A percentile compares a stretch with the other conserved stretches of the same genome.
phyloP scores from a whole-genome alignment of 2,329 filamentous ascomycete genomes.

The Cytospora schulzeri region DNA sequence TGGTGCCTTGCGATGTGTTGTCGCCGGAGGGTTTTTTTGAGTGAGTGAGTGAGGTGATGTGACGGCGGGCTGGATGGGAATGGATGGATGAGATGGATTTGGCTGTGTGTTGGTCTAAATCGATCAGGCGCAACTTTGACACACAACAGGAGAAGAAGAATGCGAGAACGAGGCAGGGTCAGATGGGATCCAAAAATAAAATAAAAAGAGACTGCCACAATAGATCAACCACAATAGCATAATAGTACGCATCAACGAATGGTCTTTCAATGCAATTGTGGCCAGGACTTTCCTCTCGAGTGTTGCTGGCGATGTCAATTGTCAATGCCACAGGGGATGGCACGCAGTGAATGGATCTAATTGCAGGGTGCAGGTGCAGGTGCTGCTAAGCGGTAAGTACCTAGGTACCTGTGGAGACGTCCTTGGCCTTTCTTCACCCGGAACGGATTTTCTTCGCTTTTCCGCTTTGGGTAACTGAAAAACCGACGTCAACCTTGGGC shows the following conservation, averaged over 20 bases:
- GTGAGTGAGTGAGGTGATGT: constrained; percentile 18
- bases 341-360: not conserved
- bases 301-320: constrained; percentile 21
- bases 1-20: constrained; percentile 12
- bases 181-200: not conserved
- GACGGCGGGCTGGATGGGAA: constrained; percentile 16
- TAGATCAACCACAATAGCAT: constrained; percentile 9
- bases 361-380: not conserved
- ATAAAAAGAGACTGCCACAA: constrained; percentile 2
- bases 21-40: not conserved
- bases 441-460: constrained; percentile 8
- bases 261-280: constrained; percentile 14
- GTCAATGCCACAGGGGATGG: constrained; percentile 20
- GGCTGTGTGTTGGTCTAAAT: constrained; percentile 18
- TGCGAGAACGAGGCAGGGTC: constrained; percentile 10
- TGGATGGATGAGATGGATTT: constrained; percentile 14
- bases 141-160: constrained; percentile 10
- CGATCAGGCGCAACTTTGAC: constrained; percentile 9
- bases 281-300: constrained; percentile 13
- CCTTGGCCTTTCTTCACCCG: not conserved
- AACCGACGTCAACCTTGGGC: constrained; percentile 18
- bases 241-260: constrained; percentile 6
- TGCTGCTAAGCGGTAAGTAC: not conserved
- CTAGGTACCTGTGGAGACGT: not conserved
- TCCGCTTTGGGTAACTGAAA: constrained; percentile 23